Conservation (phyloP, 306 rosid genomes). For the Spatholobus suberectus region DNA sequence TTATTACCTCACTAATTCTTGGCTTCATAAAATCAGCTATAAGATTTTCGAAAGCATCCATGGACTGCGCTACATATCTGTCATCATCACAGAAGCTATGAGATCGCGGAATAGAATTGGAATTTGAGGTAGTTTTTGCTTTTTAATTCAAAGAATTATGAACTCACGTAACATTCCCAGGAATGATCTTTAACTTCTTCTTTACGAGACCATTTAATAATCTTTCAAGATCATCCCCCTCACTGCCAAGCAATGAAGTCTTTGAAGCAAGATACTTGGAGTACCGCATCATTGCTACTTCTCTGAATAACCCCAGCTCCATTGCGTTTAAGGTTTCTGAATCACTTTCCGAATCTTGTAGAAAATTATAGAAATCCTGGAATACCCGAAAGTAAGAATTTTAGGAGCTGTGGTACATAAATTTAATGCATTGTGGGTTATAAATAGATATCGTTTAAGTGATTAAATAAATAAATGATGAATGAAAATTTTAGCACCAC, state of each 20-base stretch:
- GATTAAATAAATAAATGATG: neutral
- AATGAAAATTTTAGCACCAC: neutral
- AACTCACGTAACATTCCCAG: slow-evolving; percentile 61
- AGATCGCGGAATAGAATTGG: neutral
- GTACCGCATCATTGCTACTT: slow-evolving; percentile 36
- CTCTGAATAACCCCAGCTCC: slow-evolving; percentile 40
- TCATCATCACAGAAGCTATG: neutral
- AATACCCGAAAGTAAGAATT: neutral
- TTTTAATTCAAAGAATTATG: neutral
- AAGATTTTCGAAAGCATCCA: slow-evolving; percentile 40
- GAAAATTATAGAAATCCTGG: slow-evolving; percentile 73
- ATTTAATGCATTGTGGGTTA: neutral
- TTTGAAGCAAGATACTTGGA: slow-evolving; percentile 52
- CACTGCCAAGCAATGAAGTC: slow-evolving; percentile 42
- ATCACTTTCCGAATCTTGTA: slow-evolving; percentile 58
- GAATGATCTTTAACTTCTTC: slow-evolving; percentile 69
- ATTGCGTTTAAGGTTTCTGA: slow-evolving; percentile 27
- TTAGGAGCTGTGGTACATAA: neutral
- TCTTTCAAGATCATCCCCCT: slow-evolving; percentile 33
- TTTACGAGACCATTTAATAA: slow-evolving; percentile 67
- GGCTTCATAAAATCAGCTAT: slow-evolving; percentile 73
- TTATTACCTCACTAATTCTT: slow-evolving; percentile 65
- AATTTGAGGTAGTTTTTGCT: neutral
- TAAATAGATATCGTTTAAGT: neutral
- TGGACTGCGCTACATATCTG: slow-evolving; percentile 70